These are phyloP conservation scores for Metschnikowia koreensis DNA, from an alignment of 805 yeast species.

Conservation along the genomic window DNA sequence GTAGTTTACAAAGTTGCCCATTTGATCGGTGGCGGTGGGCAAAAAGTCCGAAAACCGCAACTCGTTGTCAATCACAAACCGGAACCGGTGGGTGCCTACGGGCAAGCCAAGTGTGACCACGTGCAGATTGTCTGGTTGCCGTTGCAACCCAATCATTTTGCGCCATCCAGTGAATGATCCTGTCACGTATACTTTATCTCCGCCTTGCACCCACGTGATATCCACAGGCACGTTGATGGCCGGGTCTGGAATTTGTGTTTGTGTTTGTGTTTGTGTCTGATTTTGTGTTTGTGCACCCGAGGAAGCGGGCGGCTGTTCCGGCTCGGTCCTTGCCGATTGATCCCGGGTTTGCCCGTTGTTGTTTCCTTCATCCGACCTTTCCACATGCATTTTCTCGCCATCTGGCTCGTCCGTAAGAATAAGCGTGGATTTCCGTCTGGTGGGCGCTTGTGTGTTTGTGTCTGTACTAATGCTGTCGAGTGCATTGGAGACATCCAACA, in stretches of 20 bases:
- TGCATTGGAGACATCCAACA: constrained; percentile 43
- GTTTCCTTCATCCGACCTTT: constrained; percentile 8
- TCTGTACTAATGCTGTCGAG: constrained; percentile 16
- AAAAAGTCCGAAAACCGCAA: constrained; percentile 81
- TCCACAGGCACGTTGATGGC: constrained; percentile 51
- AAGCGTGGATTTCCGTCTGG: constrained; percentile 66
- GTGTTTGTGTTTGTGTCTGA: constrained; percentile 8
- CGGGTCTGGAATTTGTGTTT: constrained; percentile 23
- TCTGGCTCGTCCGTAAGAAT: constrained; percentile 69
- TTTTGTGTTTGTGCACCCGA: constrained; percentile 8
- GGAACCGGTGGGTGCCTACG: constrained; percentile 87
- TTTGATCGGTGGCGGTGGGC: constrained; percentile 96
- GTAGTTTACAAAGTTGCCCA: constrained; percentile 93
- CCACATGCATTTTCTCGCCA: constrained; percentile 46
- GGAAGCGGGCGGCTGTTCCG: constrained; percentile 1
- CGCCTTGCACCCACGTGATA: constrained; percentile 95
- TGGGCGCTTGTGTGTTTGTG: constrained; percentile 21
- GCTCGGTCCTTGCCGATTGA: constrained; percentile 6
- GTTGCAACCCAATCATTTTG: constrained; percentile 86
- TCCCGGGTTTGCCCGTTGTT: constrained; percentile 3
- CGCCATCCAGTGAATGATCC: constrained; percentile 99
- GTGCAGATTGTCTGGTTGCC: constrained; percentile 53
- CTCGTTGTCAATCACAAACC: constrained; percentile 93
- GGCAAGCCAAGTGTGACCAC: constrained; percentile 75
- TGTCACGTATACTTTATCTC: constrained; percentile 89